phyloP scores from a whole-genome alignment of 2,329 filamentous ascomycete genomes.

The Chaetoscypha palmicola region DNA sequence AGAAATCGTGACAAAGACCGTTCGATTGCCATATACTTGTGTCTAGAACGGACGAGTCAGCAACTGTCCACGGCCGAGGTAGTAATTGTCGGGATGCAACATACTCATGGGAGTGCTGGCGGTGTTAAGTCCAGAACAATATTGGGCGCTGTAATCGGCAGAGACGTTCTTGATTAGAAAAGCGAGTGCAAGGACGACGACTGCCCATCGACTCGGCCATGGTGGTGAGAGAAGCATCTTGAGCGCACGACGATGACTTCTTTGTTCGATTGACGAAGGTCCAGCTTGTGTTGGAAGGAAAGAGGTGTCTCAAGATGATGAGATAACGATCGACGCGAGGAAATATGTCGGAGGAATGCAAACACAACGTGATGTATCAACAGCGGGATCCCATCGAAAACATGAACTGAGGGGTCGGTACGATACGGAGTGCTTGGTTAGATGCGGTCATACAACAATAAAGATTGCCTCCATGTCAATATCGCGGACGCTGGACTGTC shows the following conservation, averaged over 20 bases:
- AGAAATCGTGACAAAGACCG: conserved; percentile 58
- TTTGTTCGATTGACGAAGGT: neutral
- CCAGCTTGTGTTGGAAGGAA: neutral
- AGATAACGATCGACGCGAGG: conserved; percentile 10
- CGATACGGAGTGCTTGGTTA: neutral
- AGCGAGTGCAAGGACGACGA: conserved; percentile 16
- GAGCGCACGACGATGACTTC: neutral
- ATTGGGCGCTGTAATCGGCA: conserved; percentile 22
- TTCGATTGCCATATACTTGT: conserved; percentile 58
- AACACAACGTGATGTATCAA: conserved; percentile 20
- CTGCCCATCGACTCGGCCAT: conserved; percentile 20
- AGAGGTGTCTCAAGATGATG: conserved; percentile 6
- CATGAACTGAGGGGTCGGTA: neutral
- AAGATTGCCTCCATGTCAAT: conserved; percentile 3
- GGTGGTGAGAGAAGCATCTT: conserved; percentile 13
- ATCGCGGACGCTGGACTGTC: neutral
- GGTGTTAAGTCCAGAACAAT: conserved; percentile 43
- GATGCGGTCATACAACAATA: neutral
- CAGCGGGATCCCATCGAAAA: conserved; percentile 25
- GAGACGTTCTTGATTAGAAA: conserved; percentile 10
- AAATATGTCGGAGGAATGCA: conserved; percentile 14
- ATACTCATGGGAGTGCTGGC: conserved; percentile 37
- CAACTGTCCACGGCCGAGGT: conserved; percentile 2
- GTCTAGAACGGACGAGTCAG: conserved; percentile 36
- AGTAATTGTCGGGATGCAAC: conserved; percentile 16